These are phyloP conservation scores for Alternaria conjuncta DNA, from an alignment of 2,329 filamentous ascomycete species.

Conservation along the genomic window DNA sequence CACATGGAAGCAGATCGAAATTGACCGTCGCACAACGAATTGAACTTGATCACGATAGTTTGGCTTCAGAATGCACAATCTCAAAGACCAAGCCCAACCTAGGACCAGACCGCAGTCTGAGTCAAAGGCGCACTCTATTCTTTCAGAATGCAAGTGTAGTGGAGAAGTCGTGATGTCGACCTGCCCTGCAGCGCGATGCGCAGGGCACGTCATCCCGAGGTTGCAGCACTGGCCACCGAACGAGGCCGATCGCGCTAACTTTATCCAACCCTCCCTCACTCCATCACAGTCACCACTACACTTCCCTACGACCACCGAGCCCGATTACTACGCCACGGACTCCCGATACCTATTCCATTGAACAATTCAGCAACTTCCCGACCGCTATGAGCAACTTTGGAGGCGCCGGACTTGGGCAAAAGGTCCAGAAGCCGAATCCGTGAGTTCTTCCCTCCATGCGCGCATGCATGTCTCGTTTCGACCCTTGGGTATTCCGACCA, in stretches of 20 bases:
- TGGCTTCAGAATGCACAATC: background rate
- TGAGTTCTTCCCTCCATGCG: conserved; percentile 52
- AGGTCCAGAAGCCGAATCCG: conserved; percentile 73
- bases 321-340: background rate
- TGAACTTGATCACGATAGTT: background rate
- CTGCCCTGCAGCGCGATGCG: background rate
- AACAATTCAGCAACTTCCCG: background rate
- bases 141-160: background rate
- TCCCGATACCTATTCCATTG: background rate
- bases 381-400: conserved; percentile 70
- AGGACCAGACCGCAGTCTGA: too few relatives aligned
- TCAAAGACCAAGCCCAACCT: too few relatives aligned
- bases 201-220: conserved; percentile 25
- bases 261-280: conserved; percentile 34
- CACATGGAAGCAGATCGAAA: background rate
- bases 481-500: too few relatives aligned
- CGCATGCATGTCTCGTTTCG: background rate
- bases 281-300: conserved; percentile 15
- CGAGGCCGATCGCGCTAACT: conserved; percentile 17
- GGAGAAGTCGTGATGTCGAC: background rate
- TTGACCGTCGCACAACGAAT: background rate
- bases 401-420: conserved; percentile 69
- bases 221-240: conserved; percentile 27
- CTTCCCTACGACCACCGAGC: conserved; percentile 8
- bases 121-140: too few relatives aligned